These are phyloP conservation scores for Diddensiella transvaalensis DNA, from an alignment of 805 yeast species.

Conservation along the genomic window DNA sequence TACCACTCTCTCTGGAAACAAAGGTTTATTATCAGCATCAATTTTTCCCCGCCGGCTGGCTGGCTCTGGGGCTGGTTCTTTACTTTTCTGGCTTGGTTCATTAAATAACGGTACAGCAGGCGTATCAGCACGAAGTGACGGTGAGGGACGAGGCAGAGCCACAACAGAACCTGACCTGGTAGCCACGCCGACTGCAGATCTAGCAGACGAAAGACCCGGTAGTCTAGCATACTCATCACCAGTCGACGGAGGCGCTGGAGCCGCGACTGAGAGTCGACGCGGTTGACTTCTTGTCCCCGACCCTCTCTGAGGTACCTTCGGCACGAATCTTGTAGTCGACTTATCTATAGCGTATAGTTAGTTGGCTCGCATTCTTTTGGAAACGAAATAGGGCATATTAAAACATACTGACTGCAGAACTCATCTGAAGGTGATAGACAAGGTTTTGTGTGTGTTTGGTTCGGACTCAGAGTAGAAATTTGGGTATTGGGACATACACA, in stretches of 20 bases:
- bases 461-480: too few species aligned
- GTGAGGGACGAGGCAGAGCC: not conserved
- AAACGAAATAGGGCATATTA: not conserved
- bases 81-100: not conserved
- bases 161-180: not conserved
- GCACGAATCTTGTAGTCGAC: slow-evolving; percentile 32
- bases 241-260: slow-evolving; percentile 18
- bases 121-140: not conserved
- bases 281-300: slow-evolving; percentile 19
- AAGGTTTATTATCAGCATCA: too few species aligned
- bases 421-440: slow-evolving; percentile 27
- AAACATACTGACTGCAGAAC: slow-evolving; percentile 33
- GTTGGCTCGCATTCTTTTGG: not conserved
- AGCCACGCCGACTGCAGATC: not conserved
- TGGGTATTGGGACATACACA: too few species aligned
- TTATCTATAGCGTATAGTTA: slow-evolving; percentile 30
- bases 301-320: slow-evolving; percentile 28
- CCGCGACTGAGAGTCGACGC: slow-evolving; percentile 25
- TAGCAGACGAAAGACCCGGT: slow-evolving; percentile 9
- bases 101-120: not conserved
- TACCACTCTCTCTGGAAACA: not conserved
- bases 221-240: slow-evolving; percentile 12
- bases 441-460: too few species aligned
- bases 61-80: not conserved
- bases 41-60: too few species aligned